These are phyloP conservation scores for Aspergillus sclerotiicarbonarius DNA, from an alignment of 495 filamentous ascomycete genomes.

Conservation along the genomic window DNA sequence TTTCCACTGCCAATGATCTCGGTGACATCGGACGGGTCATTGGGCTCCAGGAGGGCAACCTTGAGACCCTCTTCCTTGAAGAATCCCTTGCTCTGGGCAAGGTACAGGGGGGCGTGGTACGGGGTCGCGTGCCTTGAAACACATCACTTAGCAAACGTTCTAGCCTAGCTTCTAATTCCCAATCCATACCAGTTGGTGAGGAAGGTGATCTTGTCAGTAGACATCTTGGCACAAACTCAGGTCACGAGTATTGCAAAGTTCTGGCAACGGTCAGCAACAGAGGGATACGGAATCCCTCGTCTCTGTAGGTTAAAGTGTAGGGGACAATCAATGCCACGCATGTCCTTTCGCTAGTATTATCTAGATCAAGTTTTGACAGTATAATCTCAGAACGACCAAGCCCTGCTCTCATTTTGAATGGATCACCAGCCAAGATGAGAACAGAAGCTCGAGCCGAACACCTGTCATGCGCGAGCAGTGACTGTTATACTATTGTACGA, in stretches of 20 bases:
- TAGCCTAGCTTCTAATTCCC: background rate
- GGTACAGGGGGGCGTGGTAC: constrained; percentile 70
- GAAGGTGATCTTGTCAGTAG: constrained; percentile 74
- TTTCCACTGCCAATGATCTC: constrained; percentile 71
- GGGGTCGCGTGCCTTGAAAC: constrained; percentile 63
- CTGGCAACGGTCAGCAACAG: constrained; percentile 24
- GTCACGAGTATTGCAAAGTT: constrained; percentile 26
- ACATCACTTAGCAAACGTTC: constrained; percentile 26
- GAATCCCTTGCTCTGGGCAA: constrained; percentile 67
- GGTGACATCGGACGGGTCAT: constrained; percentile 69
- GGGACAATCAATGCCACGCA: constrained; percentile 60
- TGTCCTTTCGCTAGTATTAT: constrained; percentile 83
- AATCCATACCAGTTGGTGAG: constrained; percentile 64
- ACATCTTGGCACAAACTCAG: constrained; percentile 50
- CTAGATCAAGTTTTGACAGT: constrained; percentile 78
- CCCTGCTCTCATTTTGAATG: constrained; percentile 5
- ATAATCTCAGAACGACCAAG: constrained; percentile 60
- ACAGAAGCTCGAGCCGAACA: constrained; percentile 41
- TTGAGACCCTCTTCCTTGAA: constrained; percentile 69
- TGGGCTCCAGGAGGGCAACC: constrained; percentile 68
- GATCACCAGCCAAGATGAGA: background rate
- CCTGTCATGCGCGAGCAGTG: constrained; percentile 58
- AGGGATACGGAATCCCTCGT: constrained; percentile 10
- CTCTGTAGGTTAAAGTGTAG: constrained; percentile 23
- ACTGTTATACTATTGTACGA: constrained; percentile 51